Conservation (phyloP, 1,139 yeast species). For the Hansenula anomala region DNA sequence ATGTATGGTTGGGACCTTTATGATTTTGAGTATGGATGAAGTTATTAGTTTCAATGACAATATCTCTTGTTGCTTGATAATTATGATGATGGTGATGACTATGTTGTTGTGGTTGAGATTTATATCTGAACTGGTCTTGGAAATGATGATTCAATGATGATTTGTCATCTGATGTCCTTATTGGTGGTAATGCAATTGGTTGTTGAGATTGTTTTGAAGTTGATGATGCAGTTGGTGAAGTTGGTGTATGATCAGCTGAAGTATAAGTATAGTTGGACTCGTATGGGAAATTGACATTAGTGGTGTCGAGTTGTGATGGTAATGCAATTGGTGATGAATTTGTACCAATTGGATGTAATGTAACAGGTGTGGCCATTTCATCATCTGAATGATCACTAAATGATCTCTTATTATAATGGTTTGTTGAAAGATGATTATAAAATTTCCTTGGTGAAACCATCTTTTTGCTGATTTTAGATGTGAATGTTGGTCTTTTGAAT, state of each 20-base stretch:
- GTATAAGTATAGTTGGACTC: constrained; percentile 48
- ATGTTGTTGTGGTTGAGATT: constrained; percentile 1
- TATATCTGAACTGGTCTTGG: neutral
- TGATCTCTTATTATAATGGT: constrained; percentile 1
- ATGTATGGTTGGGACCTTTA: constrained; percentile 22
- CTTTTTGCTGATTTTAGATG: constrained; percentile 28
- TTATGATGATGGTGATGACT: constrained; percentile 7
- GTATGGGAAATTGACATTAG: constrained; percentile 43
- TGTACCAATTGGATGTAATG: constrained; percentile 14
- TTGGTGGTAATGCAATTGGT: constrained; percentile 9
- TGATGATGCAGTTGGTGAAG: constrained; percentile 10
- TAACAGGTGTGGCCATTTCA: constrained; percentile 1
- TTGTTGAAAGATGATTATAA: neutral
- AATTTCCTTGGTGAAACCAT: constrained; percentile 13
- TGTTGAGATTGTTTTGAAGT: constrained; percentile 5
- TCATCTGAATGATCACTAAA: constrained; percentile 8
- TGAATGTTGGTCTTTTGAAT: constrained; percentile 19
- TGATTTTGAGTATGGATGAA: constrained; percentile 22
- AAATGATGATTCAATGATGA: neutral
- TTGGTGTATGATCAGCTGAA: constrained; percentile 4
- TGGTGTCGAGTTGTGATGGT: neutral
- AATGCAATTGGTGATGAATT: constrained; percentile 1
- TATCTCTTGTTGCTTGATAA: constrained; percentile 8
- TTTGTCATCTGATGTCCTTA: neutral
- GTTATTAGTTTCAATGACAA: constrained; percentile 15